Evolutionary conservation across 805 yeast genomes (phyloP).

Genomic region (Maudiozyma turicensis): DNA sequence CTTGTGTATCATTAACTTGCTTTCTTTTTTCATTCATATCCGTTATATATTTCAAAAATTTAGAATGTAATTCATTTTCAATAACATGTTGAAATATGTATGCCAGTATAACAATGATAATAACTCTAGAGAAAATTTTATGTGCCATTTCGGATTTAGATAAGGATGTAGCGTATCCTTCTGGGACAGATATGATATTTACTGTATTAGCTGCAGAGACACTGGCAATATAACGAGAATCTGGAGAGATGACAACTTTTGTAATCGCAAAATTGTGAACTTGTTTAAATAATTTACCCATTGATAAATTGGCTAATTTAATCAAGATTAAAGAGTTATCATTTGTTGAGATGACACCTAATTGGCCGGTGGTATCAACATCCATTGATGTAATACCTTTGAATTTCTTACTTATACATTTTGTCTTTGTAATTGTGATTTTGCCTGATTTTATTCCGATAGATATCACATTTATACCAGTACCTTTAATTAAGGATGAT

Average conservation of each 20-base stretch:
- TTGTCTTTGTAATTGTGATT: slow-evolving; percentile 17
- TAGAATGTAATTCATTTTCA: slow-evolving; percentile 16
- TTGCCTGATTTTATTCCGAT: slow-evolving; percentile 24
- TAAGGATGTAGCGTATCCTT: slow-evolving; percentile 32
- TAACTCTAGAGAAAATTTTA: slow-evolving; percentile 12
- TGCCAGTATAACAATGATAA: slow-evolving; percentile 17
- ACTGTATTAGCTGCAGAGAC: slow-evolving; percentile 73
- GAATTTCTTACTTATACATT: slow-evolving; percentile 28
- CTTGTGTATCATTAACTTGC: neutral
- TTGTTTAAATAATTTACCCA: slow-evolving; percentile 42
- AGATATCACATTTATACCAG: slow-evolving; percentile 32
- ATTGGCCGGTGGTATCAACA: slow-evolving; percentile 26
- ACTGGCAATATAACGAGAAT: slow-evolving; percentile 57
- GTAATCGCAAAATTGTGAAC: slow-evolving; percentile 78
- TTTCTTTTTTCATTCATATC: neutral
- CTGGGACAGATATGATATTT: slow-evolving; percentile 53
- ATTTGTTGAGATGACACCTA: slow-evolving; percentile 37
- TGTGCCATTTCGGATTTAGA: slow-evolving; percentile 14
- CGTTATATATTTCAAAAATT: slow-evolving; percentile 6
- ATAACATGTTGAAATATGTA: slow-evolving; percentile 14
- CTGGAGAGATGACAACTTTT: slow-evolving; percentile 54
- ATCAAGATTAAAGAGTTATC: slow-evolving; percentile 57
- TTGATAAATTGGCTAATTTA: slow-evolving; percentile 42
- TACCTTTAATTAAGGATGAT: slow-evolving; percentile 33
- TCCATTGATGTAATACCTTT: slow-evolving; percentile 52